phyloP scores from a whole-genome alignment of 2,329 filamentous ascomycete species.

The Fusarium luffae region DNA sequence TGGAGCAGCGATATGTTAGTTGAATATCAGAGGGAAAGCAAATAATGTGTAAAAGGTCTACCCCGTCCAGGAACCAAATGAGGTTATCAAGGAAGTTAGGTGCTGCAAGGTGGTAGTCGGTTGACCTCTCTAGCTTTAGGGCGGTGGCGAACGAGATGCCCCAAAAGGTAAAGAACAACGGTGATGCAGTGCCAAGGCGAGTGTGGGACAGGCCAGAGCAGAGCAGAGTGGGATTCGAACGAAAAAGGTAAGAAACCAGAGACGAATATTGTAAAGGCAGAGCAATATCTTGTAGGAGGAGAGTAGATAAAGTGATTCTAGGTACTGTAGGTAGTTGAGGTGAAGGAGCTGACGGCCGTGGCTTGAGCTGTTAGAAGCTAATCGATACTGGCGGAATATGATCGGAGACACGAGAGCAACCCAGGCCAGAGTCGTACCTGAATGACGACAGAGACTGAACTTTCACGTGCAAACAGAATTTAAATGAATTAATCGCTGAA shows the following conservation, averaged over 20 bases:
- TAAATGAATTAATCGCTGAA: neutral
- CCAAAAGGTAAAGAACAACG: conserved; percentile 26
- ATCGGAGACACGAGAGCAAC: conserved; percentile 17
- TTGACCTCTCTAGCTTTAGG: conserved; percentile 21
- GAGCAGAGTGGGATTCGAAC: neutral
- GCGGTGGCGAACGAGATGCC: conserved; percentile 36
- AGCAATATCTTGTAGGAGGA: conserved; percentile 5
- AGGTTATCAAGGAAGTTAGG: conserved; percentile 15
- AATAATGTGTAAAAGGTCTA: conserved; percentile 3
- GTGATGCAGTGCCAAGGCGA: conserved; percentile 31
- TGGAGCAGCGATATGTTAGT: neutral
- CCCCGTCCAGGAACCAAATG: conserved; percentile 11
- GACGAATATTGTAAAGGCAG: neutral
- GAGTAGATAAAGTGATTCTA: neutral
- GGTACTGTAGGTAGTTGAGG: neutral
- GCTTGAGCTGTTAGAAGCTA: conserved; percentile 30
- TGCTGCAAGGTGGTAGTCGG: conserved; percentile 28
- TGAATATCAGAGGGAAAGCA: neutral
- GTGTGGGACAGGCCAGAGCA: conserved; percentile 3
- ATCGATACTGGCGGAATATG: conserved; percentile 40
- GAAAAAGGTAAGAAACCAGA: neutral
- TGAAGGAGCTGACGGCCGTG: neutral
- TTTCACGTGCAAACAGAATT: conserved; percentile 12
- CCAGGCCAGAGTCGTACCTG: neutral
- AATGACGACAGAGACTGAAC: conserved; percentile 18